Base-by-base conservation (phyloP, 2,329 filamentous ascomycete species). In the Calonectria hawksworthii region DNA sequence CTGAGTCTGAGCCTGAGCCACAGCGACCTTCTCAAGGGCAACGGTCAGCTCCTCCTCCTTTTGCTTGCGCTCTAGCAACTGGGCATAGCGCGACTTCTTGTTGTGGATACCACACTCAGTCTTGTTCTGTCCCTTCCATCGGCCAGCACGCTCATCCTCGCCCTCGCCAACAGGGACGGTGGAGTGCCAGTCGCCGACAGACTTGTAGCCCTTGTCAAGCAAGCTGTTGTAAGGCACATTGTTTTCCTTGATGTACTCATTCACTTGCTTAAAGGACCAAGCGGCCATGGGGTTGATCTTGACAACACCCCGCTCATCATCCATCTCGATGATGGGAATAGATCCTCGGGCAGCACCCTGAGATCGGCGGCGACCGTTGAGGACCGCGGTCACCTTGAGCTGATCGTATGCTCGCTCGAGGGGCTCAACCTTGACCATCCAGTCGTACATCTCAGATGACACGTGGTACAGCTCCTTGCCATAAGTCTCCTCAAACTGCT, bases 81-180 rank as follows among this genome's bases (percentile, higher is more conserved):
- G 93, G 14, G 96, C 94, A 83, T 99, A 99, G 80, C 96, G 93
- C 73, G 95, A 98, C 85, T 96, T 94, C 87, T 97, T 98, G 90
- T 99, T 99, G 92, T 99, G 97, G 83, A 99, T 99, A 63, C 97
- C 97, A 85, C 97, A 99, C 89, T 99, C 97, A 21, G 96, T 98
- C 93, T 99, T 99, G 82, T 90, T 88, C 86, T 96, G 94, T 76
- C 97, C 97, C 91, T 98, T 98, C 97, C 97, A 99, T 80, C 97
- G 93, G 73, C 97, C 97, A 11, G 97, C 94, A 67, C 97, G 94
- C 91, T 99, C 97, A 82, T 99, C 97, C 87, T 99, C 97, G 78
- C 95, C 95, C 74, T 96, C 95, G 77, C 90, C 92, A 75, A 99
- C 96, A 16, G 97, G 96, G 80, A 92, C 94, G 5, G 97, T 99